These are phyloP conservation scores for Citrus medica DNA, from an alignment of 345 rosid genomes.

Conservation along the genomic window DNA sequence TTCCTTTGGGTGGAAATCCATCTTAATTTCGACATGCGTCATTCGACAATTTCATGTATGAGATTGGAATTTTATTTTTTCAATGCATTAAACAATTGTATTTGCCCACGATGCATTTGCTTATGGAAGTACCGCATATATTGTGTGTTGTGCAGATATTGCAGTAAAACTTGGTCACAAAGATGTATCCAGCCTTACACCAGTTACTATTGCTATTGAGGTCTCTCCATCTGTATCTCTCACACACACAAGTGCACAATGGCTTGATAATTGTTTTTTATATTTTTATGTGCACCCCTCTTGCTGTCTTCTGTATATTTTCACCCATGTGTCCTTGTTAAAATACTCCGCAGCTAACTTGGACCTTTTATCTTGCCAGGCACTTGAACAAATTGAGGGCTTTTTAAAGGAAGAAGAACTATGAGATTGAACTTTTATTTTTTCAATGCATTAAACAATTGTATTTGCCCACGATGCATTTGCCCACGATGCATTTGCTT, in stretches of 20 bases:
- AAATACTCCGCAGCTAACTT: background rate
- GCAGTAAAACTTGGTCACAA: slow-evolving; percentile 64
- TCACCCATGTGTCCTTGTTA: background rate
- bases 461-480: background rate
- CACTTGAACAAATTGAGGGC: slow-evolving; percentile 51
- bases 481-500: background rate
- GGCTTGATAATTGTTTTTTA: background rate
- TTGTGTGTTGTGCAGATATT: slow-evolving; percentile 46
- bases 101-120: background rate
- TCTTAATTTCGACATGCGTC: no score
- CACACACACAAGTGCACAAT: background rate
- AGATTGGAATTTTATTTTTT: no score
- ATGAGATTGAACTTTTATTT: no score
- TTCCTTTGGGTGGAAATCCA: background rate
- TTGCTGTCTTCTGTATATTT: background rate
- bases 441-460: no score
- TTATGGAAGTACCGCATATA: background rate
- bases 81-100: no score
- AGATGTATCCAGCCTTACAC: slow-evolving; percentile 65
- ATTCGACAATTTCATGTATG: no score
- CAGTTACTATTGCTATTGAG: slow-evolving; percentile 76
- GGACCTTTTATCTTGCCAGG: slow-evolving; percentile 21
- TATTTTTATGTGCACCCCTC: background rate
- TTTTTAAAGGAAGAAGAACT: slow-evolving; percentile 33
- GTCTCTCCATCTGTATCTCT: slow-evolving; percentile 29